Percentiles rank a stretch among this genome's conserved stretches.
Evolutionary conservation across 805 yeast species (phyloP).

Genomic region (Candida nonsorbophila): DNA sequence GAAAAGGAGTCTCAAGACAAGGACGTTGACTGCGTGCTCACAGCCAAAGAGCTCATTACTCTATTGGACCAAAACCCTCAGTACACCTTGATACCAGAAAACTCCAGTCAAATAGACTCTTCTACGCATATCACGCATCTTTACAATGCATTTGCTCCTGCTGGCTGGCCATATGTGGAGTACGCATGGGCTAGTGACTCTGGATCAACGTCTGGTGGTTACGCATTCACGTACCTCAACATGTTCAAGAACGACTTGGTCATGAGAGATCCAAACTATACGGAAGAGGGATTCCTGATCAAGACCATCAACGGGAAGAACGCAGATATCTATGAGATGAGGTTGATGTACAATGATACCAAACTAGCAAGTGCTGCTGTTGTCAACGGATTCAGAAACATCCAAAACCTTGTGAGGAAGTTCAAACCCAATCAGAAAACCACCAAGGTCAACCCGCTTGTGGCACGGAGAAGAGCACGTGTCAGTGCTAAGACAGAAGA

Average conservation of each 20-base stretch:
- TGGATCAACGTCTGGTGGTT: slow-evolving; percentile 90
- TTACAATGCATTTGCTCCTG: slow-evolving; percentile 44
- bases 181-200: slow-evolving; percentile 67
- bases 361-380: slow-evolving; percentile 51
- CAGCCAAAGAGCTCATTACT: slow-evolving; percentile 81
- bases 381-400: slow-evolving; percentile 89
- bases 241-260: slow-evolving; percentile 25
- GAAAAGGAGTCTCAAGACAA: slow-evolving; percentile 40
- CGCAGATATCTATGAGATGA: slow-evolving; percentile 66
- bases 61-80: slow-evolving; percentile 53
- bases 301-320: slow-evolving; percentile 60
- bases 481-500: slow-evolving; percentile 13
- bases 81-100: slow-evolving; percentile 19
- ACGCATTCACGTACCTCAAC: slow-evolving; percentile 62
- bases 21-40: slow-evolving; percentile 92
- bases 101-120: slow-evolving; percentile 7
- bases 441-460: slow-evolving; percentile 29
- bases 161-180: slow-evolving; percentile 53
- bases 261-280: slow-evolving; percentile 11
- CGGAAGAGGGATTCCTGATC: slow-evolving; percentile 20
- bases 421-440: slow-evolving; percentile 39
- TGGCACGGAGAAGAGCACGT: slow-evolving; percentile 42
- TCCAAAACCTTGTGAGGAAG: slow-evolving; percentile 87
- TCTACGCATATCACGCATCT: slow-evolving; percentile 10
- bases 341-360: slow-evolving; percentile 39